These are phyloP conservation scores for Cyanidiococcus yangmingshanensis DNA, from an alignment of 23 red algal genomes.

Conservation along the genomic window DNA sequence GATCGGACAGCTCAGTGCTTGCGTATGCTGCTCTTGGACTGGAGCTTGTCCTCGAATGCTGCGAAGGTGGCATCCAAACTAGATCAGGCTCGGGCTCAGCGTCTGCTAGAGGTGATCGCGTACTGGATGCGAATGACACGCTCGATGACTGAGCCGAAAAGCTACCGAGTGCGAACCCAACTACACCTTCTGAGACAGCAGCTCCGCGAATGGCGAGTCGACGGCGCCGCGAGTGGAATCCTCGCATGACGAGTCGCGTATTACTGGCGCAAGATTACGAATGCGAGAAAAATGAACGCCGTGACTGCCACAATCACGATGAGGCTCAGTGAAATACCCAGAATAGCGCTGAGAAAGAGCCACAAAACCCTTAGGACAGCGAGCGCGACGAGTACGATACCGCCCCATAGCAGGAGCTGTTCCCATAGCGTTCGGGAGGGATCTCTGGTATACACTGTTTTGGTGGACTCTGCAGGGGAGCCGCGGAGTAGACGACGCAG, in stretches of 20 bases:
- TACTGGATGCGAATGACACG: background rate
- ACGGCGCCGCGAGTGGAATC: background rate
- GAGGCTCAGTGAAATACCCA: slow-evolving; percentile 12
- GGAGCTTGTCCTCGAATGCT: background rate
- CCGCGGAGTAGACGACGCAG: background rate
- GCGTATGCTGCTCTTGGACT: background rate
- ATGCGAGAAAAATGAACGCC: background rate
- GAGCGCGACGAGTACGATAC: background rate
- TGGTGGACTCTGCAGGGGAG: background rate
- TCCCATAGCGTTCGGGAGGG: background rate
- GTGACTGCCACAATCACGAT: background rate
- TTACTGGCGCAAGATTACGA: background rate
- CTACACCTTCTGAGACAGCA: background rate
- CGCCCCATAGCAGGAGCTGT: background rate
- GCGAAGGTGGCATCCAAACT: background rate
- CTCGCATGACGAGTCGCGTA: background rate
- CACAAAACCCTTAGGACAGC: background rate
- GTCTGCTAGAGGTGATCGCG: background rate
- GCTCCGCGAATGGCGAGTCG: background rate
- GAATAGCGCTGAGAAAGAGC: background rate
- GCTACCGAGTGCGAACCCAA: background rate
- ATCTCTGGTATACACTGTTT: background rate
- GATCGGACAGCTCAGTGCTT: background rate
- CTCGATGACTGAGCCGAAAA: background rate
- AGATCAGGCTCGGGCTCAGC: background rate